These are phyloP conservation scores for Coprinellus micaceus DNA, from an alignment of 768 basidiomycete genomes.

Conservation along the genomic window DNA sequence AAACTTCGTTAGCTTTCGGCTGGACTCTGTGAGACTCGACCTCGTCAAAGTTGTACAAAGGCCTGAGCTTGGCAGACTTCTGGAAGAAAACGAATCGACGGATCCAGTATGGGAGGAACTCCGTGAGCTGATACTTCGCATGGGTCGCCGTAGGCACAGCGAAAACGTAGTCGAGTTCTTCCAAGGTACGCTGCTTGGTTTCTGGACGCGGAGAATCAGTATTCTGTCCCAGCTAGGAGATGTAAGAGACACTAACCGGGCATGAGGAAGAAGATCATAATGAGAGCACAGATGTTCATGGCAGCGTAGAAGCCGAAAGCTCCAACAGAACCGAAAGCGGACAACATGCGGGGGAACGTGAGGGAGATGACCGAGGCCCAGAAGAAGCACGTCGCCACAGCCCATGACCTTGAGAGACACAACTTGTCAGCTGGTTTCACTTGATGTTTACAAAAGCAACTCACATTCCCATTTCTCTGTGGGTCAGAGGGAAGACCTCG, in stretches of 20 bases:
- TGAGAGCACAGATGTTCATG: conserved; percentile 44
- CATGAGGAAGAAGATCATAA: conserved; percentile 55
- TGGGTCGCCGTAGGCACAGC: conserved; percentile 48
- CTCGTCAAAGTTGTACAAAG: conserved; percentile 52
- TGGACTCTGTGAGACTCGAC: conserved; percentile 28
- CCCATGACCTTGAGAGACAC: conserved; percentile 43
- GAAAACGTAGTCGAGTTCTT: conserved; percentile 50
- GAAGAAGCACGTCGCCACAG: conserved; percentile 48
- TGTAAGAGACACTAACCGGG: conserved; percentile 36
- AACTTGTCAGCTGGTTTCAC: conserved; percentile 25
- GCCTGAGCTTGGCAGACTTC: conserved; percentile 33
- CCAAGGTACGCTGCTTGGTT: conserved; percentile 51
- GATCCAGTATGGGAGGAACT: conserved; percentile 50
- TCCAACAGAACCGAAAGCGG: conserved; percentile 39
- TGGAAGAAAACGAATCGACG: conserved; percentile 42
- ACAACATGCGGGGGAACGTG: conserved; percentile 57
- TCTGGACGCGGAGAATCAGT: conserved; percentile 18
- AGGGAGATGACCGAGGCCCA: conserved; percentile 54
- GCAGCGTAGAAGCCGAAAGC: conserved; percentile 60
- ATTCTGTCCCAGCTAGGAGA: not conserved
- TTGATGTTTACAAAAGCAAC: conserved; percentile 22
- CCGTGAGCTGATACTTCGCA: conserved; percentile 39
- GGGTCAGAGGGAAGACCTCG: conserved; percentile 84
- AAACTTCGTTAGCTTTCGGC: not conserved
- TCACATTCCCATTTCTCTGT: conserved; percentile 63